Conservation (phyloP, 495 filamentous ascomycete genomes). For the Lasiosphaeria ovina region DNA sequence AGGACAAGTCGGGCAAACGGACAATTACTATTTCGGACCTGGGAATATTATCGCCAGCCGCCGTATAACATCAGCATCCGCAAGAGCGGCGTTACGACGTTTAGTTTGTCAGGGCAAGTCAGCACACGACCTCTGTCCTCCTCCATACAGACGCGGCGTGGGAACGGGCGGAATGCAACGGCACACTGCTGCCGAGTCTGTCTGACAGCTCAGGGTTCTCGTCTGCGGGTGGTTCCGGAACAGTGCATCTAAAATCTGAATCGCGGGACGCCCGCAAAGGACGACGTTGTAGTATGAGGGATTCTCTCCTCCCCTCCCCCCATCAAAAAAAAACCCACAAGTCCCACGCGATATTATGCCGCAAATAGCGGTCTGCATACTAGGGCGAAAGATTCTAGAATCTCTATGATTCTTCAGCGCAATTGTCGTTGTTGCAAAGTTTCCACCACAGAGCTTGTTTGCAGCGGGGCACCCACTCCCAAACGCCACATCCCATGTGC, state of each 20-base stretch:
- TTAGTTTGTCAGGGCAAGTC: neutral
- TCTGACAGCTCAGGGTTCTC: slow-evolving; percentile 4
- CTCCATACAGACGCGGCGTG: neutral
- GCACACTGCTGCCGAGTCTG: neutral
- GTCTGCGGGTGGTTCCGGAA: slow-evolving; percentile 5
- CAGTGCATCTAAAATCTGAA: slow-evolving; percentile 5
- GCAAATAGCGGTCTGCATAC: slow-evolving; percentile 26
- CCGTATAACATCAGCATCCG: neutral
- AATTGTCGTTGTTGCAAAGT: neutral
- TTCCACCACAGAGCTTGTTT: neutral
- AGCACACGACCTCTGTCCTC: slow-evolving; percentile 3
- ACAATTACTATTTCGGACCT: slow-evolving; percentile 3
- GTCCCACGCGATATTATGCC: slow-evolving; percentile 19
- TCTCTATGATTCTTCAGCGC: neutral
- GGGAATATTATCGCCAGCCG: neutral
- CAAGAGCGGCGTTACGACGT: neutral
- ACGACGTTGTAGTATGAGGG: too few species aligned
- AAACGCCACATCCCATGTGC: neutral
- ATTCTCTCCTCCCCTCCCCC: too few species aligned
- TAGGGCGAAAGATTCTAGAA: slow-evolving; percentile 1
- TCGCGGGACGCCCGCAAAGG: neutral
- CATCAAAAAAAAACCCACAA: too few species aligned
- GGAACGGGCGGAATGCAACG: neutral
- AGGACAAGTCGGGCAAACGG: slow-evolving; percentile 22
- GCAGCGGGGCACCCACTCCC: neutral